Base-by-base conservation (phyloP, 768 basidiomycete species). In the Holtermannia corniformis region DNA sequence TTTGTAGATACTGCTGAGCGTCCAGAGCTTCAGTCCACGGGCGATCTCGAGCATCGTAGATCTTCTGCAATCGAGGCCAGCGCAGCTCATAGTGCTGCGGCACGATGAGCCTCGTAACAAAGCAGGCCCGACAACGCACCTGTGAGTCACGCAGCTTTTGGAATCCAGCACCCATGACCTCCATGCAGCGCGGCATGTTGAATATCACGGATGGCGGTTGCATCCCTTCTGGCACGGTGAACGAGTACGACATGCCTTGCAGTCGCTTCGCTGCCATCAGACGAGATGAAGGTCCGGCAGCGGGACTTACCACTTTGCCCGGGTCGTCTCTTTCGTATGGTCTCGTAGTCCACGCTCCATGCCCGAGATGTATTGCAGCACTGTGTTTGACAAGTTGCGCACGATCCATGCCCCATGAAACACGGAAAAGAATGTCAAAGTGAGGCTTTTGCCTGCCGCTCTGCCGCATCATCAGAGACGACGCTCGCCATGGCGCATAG, bases 91-190 rank as follows among this genome's bases (percentile, higher is more conserved):
- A 91, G 62, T 83, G 76, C 87, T 89, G 55, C 13, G 41, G 47
- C 12, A 28, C 26, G 21, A 47, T 55, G 46, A 59, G 43, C 25
- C 5, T 37, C 25, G 43, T 28, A 49, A 41, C 46, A 28, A 11
- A 10, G 46, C 32, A 24, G 32, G 12, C 5, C 7, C 23, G 24
- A 24, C 20, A 49, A 67, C 77, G 49, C 50, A 86, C 86, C 62
- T 78, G 74, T 64, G 79, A 79, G 22, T 73, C 59, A 0, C 75
- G 73, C n/a, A 81, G 72, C 65, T 85, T 86, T 25, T 83, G 84
- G 62, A 89, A 92, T 1, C 88, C 85, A 3, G 85, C 89, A 12
- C 89, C 88, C 55, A 80, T 82, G 3, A 92, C 63, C 61, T 90
- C 87, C 2, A 77, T 81, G 3, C 86, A 75, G 14, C 87, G 61